Conservation (phyloP, 116 monocot genomes). For the Thalassia testudinum region DNA sequence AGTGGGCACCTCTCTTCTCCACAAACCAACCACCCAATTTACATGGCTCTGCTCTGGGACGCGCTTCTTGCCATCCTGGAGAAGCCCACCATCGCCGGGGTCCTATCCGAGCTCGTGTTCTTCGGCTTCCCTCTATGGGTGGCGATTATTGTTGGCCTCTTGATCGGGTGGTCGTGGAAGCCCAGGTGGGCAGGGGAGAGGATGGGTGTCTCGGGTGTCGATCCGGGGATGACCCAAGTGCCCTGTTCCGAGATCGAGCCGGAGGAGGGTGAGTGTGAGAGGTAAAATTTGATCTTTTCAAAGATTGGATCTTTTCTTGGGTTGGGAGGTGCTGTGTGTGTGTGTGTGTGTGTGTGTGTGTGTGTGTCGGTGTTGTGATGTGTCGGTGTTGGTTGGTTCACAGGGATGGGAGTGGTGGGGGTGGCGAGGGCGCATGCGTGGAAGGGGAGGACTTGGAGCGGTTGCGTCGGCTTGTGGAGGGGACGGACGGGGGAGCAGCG, state of each 20-base stretch:
- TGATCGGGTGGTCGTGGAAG: slow-evolving; percentile 68
- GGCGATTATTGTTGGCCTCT: slow-evolving; percentile 37
- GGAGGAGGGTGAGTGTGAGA: not conserved
- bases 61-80: slow-evolving; percentile 28
- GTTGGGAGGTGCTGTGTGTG: not conserved
- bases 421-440: slow-evolving; percentile 16
- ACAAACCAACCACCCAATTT: not conserved
- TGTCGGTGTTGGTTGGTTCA: not conserved
- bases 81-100: slow-evolving; percentile 30
- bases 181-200: slow-evolving; percentile 32
- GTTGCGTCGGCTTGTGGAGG: slow-evolving; percentile 48
- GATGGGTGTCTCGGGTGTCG: too few species aligned
- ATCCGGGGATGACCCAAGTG: not conserved
- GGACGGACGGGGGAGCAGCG: slow-evolving; percentile 33
- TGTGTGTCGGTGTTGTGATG: not conserved
- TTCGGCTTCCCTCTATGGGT: slow-evolving; percentile 42
- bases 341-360: not conserved
- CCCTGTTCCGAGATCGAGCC: not conserved
- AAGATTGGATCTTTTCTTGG: not conserved
- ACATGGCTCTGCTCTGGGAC: slow-evolving; percentile 10
- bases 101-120: slow-evolving; percentile 30
- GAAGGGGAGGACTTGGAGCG: slow-evolving; percentile 53
- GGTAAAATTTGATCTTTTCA: not conserved
- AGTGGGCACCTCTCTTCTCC: not conserved
- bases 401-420: not conserved